These are phyloP conservation scores for Colletotrichum plurivorum DNA, from an alignment of 2,329 filamentous ascomycete genomes.

Conservation along the genomic window DNA sequence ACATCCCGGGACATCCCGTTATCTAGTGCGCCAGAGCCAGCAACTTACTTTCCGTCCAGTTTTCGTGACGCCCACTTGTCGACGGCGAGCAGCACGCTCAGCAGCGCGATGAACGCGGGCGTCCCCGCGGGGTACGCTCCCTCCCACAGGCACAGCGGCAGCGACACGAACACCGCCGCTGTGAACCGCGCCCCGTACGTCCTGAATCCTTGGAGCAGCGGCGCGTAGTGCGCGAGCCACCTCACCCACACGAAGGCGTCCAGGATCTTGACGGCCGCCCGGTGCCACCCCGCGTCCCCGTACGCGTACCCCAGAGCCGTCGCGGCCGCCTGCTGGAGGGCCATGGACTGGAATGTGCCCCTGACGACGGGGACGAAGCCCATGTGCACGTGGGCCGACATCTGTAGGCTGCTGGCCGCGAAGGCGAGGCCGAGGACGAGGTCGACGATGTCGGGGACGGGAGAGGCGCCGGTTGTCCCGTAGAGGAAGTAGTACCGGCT, in stretches of 20 bases:
- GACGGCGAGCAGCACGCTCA: conserved; percentile 19
- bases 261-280: conserved; percentile 23
- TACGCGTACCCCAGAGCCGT: conserved; percentile 19
- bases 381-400: conserved; percentile 1
- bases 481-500: conserved; percentile 21
- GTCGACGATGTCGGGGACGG: conserved; percentile 5
- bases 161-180: conserved; percentile 9
- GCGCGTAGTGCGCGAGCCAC: conserved; percentile 2
- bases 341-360: conserved; percentile 16
- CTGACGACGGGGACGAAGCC: conserved; percentile 16
- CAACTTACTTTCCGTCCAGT: conserved; percentile 36
- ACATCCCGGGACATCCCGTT: not conserved
- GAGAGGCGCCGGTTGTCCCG: not conserved
- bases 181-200: conserved; percentile 21
- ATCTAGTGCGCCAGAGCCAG: conserved; percentile 17
- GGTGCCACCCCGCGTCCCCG: conserved; percentile 30
- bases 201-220: conserved; percentile 20
- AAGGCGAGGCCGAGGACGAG: conserved; percentile 4
- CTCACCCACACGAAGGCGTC: conserved; percentile 27
- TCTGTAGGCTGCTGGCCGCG: not conserved
- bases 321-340: conserved; percentile 22
- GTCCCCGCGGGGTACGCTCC: conserved; percentile 37
- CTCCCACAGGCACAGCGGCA: conserved; percentile 30
- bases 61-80: conserved; percentile 40
- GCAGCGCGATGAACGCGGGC: conserved; percentile 18